phyloP scores from a whole-genome alignment of 805 yeast species.

The Schwanniomyces occidentalis region DNA sequence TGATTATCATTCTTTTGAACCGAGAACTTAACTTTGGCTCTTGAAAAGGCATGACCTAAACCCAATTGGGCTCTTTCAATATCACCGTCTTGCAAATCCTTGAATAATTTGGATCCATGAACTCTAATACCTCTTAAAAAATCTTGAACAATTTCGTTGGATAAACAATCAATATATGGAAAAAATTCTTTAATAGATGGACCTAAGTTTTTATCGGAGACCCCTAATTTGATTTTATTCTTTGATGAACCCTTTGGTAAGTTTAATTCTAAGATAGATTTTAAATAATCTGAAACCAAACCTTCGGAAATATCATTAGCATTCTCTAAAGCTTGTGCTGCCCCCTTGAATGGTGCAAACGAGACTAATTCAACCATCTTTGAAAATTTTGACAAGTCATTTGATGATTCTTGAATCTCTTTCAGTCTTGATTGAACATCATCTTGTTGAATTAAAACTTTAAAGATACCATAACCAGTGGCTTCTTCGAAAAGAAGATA shows the following conservation, averaged over 20 bases:
- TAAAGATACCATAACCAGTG: slow-evolving; percentile 95
- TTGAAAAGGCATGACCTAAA: slow-evolving; percentile 97
- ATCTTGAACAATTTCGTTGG: slow-evolving; percentile 93
- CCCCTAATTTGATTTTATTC: slow-evolving; percentile 76
- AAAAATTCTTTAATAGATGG: slow-evolving; percentile 92
- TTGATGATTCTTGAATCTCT: slow-evolving; percentile 91
- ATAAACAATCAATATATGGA: slow-evolving; percentile 85
- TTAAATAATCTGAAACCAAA: slow-evolving; percentile 87
- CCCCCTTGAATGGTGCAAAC: slow-evolving; percentile 98
- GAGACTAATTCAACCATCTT: slow-evolving; percentile 91
- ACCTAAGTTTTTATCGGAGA: slow-evolving; percentile 93
- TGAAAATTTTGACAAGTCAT: slow-evolving; percentile 83
- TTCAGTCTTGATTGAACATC: slow-evolving; percentile 86
- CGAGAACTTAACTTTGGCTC: slow-evolving; percentile 98
- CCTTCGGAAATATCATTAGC: slow-evolving; percentile 99
- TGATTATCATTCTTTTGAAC: slow-evolving; percentile 99
- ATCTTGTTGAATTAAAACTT: slow-evolving; percentile 91
- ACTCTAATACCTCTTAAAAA: slow-evolving; percentile 91
- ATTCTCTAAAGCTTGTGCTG: slow-evolving; percentile 98
- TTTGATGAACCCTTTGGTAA: slow-evolving; percentile 75
- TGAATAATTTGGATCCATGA: slow-evolving; percentile 84
- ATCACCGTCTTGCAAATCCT: slow-evolving; percentile 92
- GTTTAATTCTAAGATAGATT: slow-evolving; percentile 85
- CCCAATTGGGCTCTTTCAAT: slow-evolving; percentile 98
- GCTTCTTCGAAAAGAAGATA: slow-evolving; percentile 97